These are phyloP conservation scores for Bretschneidera sinensis DNA, from an alignment of 345 rosid species.

Conservation along the genomic window DNA sequence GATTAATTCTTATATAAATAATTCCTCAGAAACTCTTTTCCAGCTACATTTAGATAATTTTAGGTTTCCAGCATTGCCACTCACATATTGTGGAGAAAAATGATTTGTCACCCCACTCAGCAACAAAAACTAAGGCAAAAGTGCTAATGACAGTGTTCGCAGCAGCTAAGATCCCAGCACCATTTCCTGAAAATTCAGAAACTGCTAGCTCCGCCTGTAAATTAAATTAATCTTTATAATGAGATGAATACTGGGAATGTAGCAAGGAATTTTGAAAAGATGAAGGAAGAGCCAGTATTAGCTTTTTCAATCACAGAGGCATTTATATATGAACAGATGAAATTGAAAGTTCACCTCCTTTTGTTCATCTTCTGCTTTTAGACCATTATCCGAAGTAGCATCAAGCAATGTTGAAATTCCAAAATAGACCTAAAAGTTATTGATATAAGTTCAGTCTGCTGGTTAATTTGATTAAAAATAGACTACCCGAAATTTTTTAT, in stretches of 20 bases:
- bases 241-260: not conserved
- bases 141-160: constrained; percentile 82
- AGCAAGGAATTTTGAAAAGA: no score
- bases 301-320: not conserved
- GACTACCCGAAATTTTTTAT: no score
- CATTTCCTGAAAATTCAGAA: constrained; percentile 80
- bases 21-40: not conserved
- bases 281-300: not conserved
- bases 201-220: constrained; percentile 86
- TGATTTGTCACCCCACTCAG: constrained; percentile 98
- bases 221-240: constrained; percentile 2
- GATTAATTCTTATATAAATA: no score
- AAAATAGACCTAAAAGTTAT: constrained; percentile 63
- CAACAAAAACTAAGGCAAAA: constrained; percentile 80
- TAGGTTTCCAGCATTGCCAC: constrained; percentile 12
- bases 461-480: no score
- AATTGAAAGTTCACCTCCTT: constrained; percentile 59
- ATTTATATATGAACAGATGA: not conserved
- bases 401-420: constrained; percentile 85
- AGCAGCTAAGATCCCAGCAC: constrained; percentile 78
- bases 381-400: constrained; percentile 61
- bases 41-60: not conserved
- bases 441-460: not conserved
- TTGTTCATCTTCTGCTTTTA: constrained; percentile 81
- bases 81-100: constrained; percentile 93